Evolutionary conservation across 2,329 filamentous ascomycete genomes (phyloP).

Genomic region (Herpotrichia juniperi): DNA sequence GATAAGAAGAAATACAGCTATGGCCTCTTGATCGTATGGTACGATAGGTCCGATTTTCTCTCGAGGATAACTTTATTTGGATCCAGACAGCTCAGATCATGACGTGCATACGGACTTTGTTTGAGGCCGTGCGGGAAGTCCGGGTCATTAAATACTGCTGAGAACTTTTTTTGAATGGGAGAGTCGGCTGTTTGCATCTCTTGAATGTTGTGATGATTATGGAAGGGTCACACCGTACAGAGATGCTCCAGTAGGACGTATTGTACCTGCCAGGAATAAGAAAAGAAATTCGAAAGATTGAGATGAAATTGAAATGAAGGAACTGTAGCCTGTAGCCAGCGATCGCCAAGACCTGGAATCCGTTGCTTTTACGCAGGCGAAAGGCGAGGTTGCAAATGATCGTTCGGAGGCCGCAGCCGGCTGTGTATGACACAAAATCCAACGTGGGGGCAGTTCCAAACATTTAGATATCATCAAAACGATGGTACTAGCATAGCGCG

Average conservation of each 20-base stretch:
- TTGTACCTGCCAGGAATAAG: too few species aligned
- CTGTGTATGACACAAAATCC: background rate
- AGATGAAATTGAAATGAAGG: background rate
- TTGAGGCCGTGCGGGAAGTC: background rate
- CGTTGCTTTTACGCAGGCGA: background rate
- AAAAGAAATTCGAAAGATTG: background rate
- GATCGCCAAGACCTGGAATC: background rate
- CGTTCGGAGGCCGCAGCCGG: background rate
- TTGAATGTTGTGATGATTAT: background rate
- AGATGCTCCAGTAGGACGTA: background rate
- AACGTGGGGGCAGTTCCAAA: background rate
- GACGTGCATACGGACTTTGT: slow-evolving; percentile 3
- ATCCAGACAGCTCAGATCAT: background rate
- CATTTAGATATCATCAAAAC: background rate
- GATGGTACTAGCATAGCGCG: background rate
- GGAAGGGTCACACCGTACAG: background rate
- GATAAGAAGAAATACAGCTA: background rate
- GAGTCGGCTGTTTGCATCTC: background rate
- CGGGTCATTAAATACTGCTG: background rate
- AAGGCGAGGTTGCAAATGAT: background rate
- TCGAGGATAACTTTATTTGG: background rate
- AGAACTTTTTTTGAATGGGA: background rate
- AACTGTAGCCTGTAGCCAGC: background rate
- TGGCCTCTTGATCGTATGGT: background rate
- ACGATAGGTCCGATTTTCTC: background rate